Conservation (phyloP, 108 stramenopile species). For the Nannochloropsis oceanica region DNA sequence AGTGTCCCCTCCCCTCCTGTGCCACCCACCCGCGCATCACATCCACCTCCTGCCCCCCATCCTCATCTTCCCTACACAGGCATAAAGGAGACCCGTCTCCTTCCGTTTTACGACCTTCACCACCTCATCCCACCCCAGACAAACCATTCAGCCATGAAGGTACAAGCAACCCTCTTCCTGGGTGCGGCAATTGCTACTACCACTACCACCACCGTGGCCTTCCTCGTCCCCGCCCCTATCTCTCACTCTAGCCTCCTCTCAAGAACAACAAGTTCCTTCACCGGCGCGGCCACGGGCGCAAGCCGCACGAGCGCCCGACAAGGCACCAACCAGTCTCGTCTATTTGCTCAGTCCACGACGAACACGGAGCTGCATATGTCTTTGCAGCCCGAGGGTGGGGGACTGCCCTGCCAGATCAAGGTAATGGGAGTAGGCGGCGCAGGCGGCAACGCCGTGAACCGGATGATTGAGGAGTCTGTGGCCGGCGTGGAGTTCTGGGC, state of each 20-base stretch:
- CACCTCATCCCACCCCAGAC: neutral
- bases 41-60: neutral
- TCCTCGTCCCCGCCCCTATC: neutral
- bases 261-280: neutral
- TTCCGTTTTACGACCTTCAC: too few species aligned
- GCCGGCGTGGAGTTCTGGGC: conserved; percentile 73
- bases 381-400: neutral
- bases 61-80: too few species aligned
- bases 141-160: neutral
- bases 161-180: neutral
- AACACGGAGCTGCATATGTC: neutral
- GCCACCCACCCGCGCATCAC: neutral
- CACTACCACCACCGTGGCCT: neutral
- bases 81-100: too few species aligned
- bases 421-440: conserved; percentile 56
- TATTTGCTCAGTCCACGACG: neutral
- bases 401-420: conserved; percentile 27
- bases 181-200: neutral
- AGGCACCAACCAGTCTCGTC: neutral
- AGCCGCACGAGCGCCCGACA: neutral
- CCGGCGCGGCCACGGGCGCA: neutral
- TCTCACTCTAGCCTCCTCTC: neutral
- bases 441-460: conserved; percentile 52
- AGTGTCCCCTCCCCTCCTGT: neutral
- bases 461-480: conserved; percentile 64